Evolutionary conservation across 2,329 filamentous ascomycete species (phyloP).

Genomic region (Arthrobotrys megalospora): DNA sequence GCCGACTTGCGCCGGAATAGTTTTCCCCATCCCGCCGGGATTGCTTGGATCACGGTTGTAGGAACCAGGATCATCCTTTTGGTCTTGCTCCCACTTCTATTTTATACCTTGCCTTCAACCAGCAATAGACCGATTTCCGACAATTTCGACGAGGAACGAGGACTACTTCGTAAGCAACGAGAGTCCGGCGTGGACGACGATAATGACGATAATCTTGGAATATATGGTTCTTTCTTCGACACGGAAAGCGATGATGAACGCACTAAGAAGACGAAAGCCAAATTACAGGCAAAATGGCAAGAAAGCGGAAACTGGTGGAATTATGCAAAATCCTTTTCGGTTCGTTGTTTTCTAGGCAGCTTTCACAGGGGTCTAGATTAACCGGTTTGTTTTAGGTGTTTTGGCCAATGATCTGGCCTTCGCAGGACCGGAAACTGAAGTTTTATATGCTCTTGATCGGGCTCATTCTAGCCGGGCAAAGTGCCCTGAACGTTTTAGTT

Average conservation of each 20-base stretch:
- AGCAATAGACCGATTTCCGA: slow-evolving; percentile 59
- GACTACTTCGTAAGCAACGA: slow-evolving; percentile 61
- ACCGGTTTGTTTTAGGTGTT: slow-evolving; percentile 72
- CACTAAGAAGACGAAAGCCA: slow-evolving; percentile 72
- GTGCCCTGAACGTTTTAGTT: slow-evolving; percentile 81
- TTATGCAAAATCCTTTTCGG: slow-evolving; percentile 81
- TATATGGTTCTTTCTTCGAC: slow-evolving; percentile 66
- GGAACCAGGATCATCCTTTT: slow-evolving; percentile 61
- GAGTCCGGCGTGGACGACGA: slow-evolving; percentile 66
- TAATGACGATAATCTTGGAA: slow-evolving; percentile 69
- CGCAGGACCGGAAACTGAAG: slow-evolving; percentile 77
- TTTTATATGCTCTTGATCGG: slow-evolving; percentile 77
- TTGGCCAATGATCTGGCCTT: slow-evolving; percentile 84
- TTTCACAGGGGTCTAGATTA: slow-evolving; percentile 30
- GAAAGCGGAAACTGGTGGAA: slow-evolving; percentile 82
- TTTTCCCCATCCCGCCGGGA: slow-evolving; percentile 34
- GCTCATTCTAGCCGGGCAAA: slow-evolving; percentile 78
- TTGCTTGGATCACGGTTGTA: slow-evolving; percentile 57
- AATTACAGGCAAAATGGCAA: slow-evolving; percentile 78
- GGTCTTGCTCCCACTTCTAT: slow-evolving; percentile 61
- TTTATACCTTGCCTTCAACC: slow-evolving; percentile 61
- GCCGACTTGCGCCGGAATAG: slow-evolving; percentile 64
- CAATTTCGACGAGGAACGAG: slow-evolving; percentile 63
- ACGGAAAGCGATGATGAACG: slow-evolving; percentile 68
- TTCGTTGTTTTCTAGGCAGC: slow-evolving; percentile 63